Evolutionary conservation across 2,329 filamentous ascomycete genomes (phyloP).

Genomic region (Hymenoscyphus salicellus): DNA sequence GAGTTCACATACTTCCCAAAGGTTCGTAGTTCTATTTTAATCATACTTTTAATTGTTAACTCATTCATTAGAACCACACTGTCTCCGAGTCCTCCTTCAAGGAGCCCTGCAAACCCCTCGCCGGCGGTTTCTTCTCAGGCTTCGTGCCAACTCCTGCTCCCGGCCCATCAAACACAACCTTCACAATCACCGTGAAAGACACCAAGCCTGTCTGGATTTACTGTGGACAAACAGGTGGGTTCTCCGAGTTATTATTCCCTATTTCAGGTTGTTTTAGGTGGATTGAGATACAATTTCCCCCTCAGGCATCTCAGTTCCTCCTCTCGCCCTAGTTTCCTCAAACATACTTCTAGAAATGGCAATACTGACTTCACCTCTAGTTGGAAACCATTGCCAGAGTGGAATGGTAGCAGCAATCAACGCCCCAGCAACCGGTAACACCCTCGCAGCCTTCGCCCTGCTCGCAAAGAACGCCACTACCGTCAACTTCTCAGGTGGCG

Average conservation of each 20-base stretch:
- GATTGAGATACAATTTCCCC: too few relatives aligned
- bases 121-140: conserved; percentile 40
- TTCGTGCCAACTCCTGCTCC: conserved; percentile 38
- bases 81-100: conserved; percentile 41
- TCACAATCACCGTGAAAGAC: conserved; percentile 41
- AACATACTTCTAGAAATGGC: too few relatives aligned
- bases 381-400: conserved; percentile 44
- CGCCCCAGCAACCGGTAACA: conserved; percentile 37
- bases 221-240: conserved; percentile 37
- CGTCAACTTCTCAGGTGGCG: conserved; percentile 37
- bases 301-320: too few relatives aligned
- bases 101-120: conserved; percentile 41
- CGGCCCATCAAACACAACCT: conserved; percentile 36
- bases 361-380: too few relatives aligned
- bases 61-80: conserved; percentile 34
- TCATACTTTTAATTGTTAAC: conserved; percentile 5
- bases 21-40: conserved; percentile 9
- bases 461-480: conserved; percentile 27
- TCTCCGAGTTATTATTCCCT: too few relatives aligned
- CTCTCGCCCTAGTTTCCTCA: too few relatives aligned
- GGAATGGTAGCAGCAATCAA: conserved; percentile 52
- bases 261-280: too few relatives aligned
- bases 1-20: conserved; percentile 38
- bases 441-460: conserved; percentile 40
- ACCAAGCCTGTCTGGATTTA: conserved; percentile 45